Percentiles rank a stretch among this genome's conserved stretches.
These are phyloP conservation scores for Calonectria leucothoes DNA, from an alignment of 2,329 filamentous ascomycete genomes.

Conservation along the genomic window DNA sequence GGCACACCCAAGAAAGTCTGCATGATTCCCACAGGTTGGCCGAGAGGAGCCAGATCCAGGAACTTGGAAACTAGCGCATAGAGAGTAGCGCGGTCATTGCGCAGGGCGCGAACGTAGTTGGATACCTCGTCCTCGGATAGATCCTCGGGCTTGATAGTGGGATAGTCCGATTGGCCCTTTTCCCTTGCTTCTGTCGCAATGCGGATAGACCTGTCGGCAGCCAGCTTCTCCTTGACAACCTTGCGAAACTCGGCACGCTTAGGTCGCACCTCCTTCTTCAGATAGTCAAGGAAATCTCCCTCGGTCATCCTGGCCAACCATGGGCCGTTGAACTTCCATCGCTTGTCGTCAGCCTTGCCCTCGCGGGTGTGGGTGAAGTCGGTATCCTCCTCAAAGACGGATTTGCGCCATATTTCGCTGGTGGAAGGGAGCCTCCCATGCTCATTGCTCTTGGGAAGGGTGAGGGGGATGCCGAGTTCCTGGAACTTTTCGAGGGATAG, in stretches of 20 bases:
- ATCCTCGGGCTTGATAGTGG: conserved; percentile 43
- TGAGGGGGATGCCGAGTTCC: conserved; percentile 80
- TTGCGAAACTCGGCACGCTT: conserved; percentile 66
- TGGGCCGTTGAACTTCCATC: conserved; percentile 76
- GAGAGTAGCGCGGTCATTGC: conserved; percentile 61
- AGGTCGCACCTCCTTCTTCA: conserved; percentile 64
- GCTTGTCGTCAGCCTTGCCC: conserved; percentile 55
- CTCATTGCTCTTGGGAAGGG: conserved; percentile 56
- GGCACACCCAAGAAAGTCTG: conserved; percentile 39
- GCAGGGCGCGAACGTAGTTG: conserved; percentile 64
- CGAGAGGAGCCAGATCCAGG: conserved; percentile 70
- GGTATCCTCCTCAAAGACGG: conserved; percentile 69
- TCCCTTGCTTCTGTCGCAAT: conserved; percentile 53
- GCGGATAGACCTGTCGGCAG: conserved; percentile 56
- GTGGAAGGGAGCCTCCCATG: conserved; percentile 24
- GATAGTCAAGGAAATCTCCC: conserved; percentile 68
- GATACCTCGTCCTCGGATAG: conserved; percentile 64
- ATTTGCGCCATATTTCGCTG: conserved; percentile 51
- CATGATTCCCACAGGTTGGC: conserved; percentile 44
- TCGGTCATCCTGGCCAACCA: conserved; percentile 74
- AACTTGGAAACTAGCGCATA: conserved; percentile 69
- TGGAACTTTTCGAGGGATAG: conserved; percentile 87
- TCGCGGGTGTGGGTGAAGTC: conserved; percentile 62
- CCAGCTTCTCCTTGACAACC: conserved; percentile 63
- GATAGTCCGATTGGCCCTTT: conserved; percentile 45